phyloP scores from a whole-genome alignment of 2,329 filamentous ascomycete genomes.

The Microcyclospora pomicola region DNA sequence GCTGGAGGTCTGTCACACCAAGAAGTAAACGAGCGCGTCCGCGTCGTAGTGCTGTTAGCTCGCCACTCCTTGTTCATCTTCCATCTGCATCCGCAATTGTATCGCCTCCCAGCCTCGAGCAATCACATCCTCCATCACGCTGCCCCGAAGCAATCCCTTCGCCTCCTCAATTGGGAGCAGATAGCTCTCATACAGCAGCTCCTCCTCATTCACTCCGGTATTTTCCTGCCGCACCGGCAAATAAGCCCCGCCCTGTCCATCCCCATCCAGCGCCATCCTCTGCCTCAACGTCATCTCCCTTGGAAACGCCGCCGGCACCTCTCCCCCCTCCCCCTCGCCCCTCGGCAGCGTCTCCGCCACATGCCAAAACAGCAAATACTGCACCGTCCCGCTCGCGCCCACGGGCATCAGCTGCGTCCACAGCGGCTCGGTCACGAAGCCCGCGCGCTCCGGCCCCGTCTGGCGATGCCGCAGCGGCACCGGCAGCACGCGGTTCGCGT shows the following conservation, averaged over 20 bases:
- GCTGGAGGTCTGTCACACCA: no score
- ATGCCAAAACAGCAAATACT: constrained; percentile 37
- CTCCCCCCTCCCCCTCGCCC: constrained; percentile 4
- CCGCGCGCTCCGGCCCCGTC: constrained; percentile 22
- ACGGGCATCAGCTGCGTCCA: constrained; percentile 34
- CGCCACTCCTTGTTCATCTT: constrained; percentile 3
- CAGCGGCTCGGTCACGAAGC: constrained; percentile 30
- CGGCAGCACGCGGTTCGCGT: constrained; percentile 35
- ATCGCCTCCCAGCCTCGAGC: constrained; percentile 32
- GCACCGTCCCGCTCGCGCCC: constrained; percentile 11
- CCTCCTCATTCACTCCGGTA: constrained; percentile 36
- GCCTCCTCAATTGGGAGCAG: constrained; percentile 33
- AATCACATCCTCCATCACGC: constrained; percentile 34
- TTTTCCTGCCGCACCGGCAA: constrained; percentile 32
- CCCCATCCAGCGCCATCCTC: constrained; percentile 26
- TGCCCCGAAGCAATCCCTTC: constrained; percentile 24
- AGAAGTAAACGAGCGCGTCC: no score
- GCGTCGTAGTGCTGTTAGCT: no score
- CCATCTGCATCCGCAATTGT: constrained; percentile 23
- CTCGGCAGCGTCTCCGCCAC: constrained; percentile 30
- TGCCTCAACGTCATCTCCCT: constrained; percentile 23
- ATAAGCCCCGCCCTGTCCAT: constrained; percentile 28
- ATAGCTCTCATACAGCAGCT: constrained; percentile 29
- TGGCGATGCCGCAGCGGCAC: constrained; percentile 32
- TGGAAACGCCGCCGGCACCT: constrained; percentile 18